A percentile compares a stretch with the other conserved stretches of the same genome.
Conservation (phyloP, 208 protist genomes). For the Leishmania amazonensis region DNA sequence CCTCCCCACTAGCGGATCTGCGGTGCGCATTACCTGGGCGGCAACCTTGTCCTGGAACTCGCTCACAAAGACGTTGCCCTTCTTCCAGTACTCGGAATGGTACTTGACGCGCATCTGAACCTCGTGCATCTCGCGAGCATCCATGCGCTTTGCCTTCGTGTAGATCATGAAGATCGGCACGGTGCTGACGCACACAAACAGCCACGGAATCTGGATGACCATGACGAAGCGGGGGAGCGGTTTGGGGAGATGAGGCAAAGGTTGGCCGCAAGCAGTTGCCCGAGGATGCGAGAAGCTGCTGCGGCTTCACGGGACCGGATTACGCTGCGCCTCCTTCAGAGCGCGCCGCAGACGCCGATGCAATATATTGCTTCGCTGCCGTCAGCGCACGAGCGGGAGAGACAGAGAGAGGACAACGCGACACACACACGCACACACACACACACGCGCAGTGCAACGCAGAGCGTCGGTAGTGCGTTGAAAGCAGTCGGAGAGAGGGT, state of each 20-base stretch:
- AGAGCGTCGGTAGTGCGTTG: neutral
- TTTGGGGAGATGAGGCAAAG: neutral
- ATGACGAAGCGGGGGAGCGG: neutral
- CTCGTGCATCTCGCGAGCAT: conserved; percentile 78
- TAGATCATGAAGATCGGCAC: conserved; percentile 78
- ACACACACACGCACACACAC: neutral
- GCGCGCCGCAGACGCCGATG: neutral
- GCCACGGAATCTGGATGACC: conserved; percentile 67
- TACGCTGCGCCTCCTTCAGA: neutral
- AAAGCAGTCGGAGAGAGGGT: neutral
- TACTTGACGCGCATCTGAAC: conserved; percentile 87
- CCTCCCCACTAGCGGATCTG: conserved; percentile 43
- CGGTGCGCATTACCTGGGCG: conserved; percentile 30
- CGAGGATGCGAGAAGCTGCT: neutral
- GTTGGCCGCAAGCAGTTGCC: neutral
- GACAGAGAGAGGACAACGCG: too few relatives aligned
- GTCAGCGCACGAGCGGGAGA: too few relatives aligned
- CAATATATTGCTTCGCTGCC: neutral
- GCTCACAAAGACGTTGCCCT: conserved; percentile 60
- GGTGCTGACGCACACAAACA: conserved; percentile 52
- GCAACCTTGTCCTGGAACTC: conserved; percentile 32
- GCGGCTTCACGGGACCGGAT: neutral
- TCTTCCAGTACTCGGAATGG: conserved; percentile 75
- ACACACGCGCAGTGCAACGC: neutral
- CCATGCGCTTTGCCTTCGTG: conserved; percentile 75